Conservation (phyloP, 2,329 filamentous ascomycete species). For the Zarea fungicola region DNA sequence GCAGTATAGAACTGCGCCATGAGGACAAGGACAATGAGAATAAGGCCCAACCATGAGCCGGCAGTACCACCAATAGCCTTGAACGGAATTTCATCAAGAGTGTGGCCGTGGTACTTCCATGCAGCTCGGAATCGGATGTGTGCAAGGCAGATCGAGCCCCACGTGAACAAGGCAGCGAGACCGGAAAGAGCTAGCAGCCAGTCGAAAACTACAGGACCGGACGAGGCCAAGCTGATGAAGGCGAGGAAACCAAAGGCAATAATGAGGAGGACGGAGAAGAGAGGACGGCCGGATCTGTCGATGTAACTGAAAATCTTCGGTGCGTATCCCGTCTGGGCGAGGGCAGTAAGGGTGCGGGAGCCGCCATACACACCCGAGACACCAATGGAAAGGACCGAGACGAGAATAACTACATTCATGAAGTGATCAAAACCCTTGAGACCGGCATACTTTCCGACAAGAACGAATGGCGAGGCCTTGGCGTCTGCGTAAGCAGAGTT, state of each 20-base stretch:
- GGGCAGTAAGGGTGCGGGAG: constrained; percentile 50
- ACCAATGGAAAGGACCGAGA: constrained; percentile 50
- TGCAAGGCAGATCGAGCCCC: constrained; percentile 57
- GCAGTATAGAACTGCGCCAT: constrained; percentile 49
- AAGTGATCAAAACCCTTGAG: constrained; percentile 44
- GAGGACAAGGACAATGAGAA: constrained; percentile 49
- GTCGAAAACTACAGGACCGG: constrained; percentile 50
- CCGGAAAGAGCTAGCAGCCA: constrained; percentile 62
- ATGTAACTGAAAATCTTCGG: constrained; percentile 50
- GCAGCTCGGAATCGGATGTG: constrained; percentile 47
- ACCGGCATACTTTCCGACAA: constrained; percentile 42
- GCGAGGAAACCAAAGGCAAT: constrained; percentile 44
- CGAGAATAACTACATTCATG: constrained; percentile 50
- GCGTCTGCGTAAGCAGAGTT: constrained; percentile 38
- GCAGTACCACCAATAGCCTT: constrained; percentile 51
- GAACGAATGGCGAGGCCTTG: constrained; percentile 44
- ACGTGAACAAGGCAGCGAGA: constrained; percentile 58
- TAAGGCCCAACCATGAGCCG: constrained; percentile 58
- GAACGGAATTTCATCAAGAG: constrained; percentile 62
- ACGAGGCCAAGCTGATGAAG: constrained; percentile 39
- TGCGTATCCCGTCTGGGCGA: constrained; percentile 51
- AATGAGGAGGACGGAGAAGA: constrained; percentile 39
- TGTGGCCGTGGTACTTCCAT: constrained; percentile 53
- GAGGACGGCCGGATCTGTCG: constrained; percentile 47
- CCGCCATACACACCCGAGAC: constrained; percentile 51